Conservation (phyloP, 2,329 filamentous ascomycete genomes). For the Nigrospora osmanthi region DNA sequence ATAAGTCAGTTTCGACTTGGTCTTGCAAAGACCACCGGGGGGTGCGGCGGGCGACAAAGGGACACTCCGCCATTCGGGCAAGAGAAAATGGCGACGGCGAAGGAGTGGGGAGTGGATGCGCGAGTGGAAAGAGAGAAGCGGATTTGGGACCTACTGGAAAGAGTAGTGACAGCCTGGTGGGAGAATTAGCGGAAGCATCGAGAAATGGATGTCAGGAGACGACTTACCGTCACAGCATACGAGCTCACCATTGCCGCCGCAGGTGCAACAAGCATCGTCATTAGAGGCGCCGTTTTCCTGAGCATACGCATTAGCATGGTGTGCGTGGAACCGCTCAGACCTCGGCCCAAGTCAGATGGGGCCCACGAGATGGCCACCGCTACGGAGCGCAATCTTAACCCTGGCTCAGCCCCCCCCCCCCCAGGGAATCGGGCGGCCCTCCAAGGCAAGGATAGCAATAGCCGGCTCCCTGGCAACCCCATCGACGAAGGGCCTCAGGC, state of each 20-base stretch:
- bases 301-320: conserved; percentile 17
- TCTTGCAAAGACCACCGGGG: no score
- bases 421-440: neutral
- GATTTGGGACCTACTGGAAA: conserved; percentile 49
- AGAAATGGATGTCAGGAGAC: neutral
- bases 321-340: conserved; percentile 17
- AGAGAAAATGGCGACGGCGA: no score
- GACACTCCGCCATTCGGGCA: no score
- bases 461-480: no score
- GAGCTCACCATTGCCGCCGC: conserved; percentile 74
- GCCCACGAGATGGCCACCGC: neutral
- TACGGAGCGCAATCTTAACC: conserved; percentile 8
- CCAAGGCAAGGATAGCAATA: no score
- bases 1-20: no score
- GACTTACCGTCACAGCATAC: conserved; percentile 68
- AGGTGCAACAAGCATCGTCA: conserved; percentile 84
- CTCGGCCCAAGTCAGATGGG: conserved; percentile 25
- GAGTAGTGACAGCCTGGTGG: conserved; percentile 67
- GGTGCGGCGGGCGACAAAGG: no score
- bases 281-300: conserved; percentile 33
- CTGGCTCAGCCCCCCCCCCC: conserved; percentile 9
- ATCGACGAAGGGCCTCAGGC: no score
- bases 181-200: neutral
- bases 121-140: no score
- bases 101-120: no score